Conservation (phyloP, 2,329 filamentous ascomycete genomes). For the Bisporella sp. region DNA sequence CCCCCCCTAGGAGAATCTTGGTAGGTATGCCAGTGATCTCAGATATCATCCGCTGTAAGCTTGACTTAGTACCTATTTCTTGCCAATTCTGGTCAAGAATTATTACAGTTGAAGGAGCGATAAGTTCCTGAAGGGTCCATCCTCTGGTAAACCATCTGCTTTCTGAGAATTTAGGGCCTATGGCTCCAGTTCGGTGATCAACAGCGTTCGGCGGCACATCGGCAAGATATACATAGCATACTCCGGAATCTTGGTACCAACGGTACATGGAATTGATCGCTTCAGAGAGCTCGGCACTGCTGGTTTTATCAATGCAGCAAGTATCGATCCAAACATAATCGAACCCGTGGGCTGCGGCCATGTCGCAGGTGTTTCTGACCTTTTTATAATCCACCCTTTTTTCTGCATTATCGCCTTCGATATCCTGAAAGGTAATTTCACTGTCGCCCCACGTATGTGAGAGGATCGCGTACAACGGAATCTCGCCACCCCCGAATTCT, state of each 20-base stretch:
- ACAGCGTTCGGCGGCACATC: neutral
- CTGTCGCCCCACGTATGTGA: conserved; percentile 26
- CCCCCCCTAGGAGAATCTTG: conserved; percentile 12
- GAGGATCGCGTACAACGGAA: conserved; percentile 25
- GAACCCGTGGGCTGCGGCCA: neutral
- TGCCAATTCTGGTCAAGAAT: conserved; percentile 21
- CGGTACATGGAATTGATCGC: too few relatives aligned
- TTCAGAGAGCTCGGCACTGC: too few relatives aligned
- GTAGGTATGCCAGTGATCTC: conserved; percentile 25
- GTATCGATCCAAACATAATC: too few relatives aligned
- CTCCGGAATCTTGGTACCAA: neutral
- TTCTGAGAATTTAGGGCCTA: conserved; percentile 9
- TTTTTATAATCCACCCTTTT: conserved; percentile 6
- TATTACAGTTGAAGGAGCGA: conserved; percentile 10
- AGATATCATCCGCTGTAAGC: conserved; percentile 13
- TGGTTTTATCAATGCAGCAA: too few relatives aligned
- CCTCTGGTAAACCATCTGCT: neutral
- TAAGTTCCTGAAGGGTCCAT: neutral
- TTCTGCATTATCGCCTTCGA: conserved; percentile 12
- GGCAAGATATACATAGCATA: conserved; percentile 12
- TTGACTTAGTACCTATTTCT: conserved; percentile 15
- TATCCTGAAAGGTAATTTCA: conserved; percentile 24
- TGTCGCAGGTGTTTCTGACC: conserved; percentile 1
- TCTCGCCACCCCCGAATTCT: conserved; percentile 3
- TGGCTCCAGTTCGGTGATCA: neutral